Percentiles rank a stretch among this genome's conserved stretches.
phyloP scores from a whole-genome alignment of 257 asterid genomes.

The Marsdenia floribunda region DNA sequence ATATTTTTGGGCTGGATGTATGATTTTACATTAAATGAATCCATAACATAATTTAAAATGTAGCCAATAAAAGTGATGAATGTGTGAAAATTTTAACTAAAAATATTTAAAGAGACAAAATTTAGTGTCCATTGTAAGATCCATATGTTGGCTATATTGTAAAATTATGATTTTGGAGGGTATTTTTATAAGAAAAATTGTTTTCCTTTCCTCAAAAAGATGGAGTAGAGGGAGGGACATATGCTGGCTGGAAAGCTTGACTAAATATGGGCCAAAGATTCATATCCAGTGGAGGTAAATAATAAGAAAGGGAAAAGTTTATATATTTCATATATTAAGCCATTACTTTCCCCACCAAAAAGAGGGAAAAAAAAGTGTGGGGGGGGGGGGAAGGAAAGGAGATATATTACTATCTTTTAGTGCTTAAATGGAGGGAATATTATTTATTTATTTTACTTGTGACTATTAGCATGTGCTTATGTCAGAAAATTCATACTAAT shows the following conservation, averaged over 20 bases:
- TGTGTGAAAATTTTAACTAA: no score
- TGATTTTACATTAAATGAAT: background rate
- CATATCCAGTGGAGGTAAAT: background rate
- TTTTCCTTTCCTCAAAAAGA: no score
- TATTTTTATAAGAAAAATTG: no score
- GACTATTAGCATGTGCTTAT: background rate
- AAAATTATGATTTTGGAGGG: background rate
- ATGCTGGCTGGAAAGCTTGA: background rate
- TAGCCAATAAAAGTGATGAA: no score
- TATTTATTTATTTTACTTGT: background rate
- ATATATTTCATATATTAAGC: background rate
- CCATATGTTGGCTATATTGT: background rate
- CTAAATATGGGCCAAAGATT: background rate
- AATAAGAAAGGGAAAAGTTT: background rate
- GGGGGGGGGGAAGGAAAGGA: background rate
- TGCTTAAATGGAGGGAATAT: no score
- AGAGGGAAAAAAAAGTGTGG: background rate
- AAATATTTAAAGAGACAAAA: background rate
- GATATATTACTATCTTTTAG: no score
- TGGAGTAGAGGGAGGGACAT: no score
- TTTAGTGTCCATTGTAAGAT: background rate
- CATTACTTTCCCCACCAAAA: background rate
- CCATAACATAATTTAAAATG: no score
- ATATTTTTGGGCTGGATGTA: background rate
- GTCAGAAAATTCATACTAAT: background rate